Evolutionary conservation across 495 filamentous ascomycete genomes (phyloP).

Genomic region (Coniosporium apollinis): DNA sequence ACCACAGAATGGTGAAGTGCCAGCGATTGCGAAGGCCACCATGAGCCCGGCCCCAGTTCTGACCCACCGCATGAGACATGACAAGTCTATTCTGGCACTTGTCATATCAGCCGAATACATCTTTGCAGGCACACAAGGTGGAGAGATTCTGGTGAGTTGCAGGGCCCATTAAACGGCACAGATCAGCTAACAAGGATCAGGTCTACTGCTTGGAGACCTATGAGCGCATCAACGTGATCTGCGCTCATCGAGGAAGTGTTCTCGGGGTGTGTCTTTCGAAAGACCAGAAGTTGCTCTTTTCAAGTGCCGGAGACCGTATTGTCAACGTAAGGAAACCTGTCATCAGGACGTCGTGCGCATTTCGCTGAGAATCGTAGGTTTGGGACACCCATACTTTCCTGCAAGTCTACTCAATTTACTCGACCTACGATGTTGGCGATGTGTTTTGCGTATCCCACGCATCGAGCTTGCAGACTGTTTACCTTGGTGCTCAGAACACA

Average conservation of each 20-base stretch:
- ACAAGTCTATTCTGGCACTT: conserved; percentile 55
- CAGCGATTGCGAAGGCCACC: too few species aligned
- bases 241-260: conserved; percentile 80
- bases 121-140: conserved; percentile 83
- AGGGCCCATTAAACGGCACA: background rate
- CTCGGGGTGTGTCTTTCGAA: conserved; percentile 65
- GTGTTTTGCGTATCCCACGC: conserved; percentile 89
- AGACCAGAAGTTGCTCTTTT: conserved; percentile 65
- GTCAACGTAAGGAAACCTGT: conserved; percentile 51
- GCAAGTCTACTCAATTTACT: conserved; percentile 78
- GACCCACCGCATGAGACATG: conserved; percentile 51
- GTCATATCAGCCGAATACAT: conserved; percentile 44
- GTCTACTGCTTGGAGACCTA: conserved; percentile 80
- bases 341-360: background rate
- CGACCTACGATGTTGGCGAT: conserved; percentile 86
- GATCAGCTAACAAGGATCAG: conserved; percentile 15
- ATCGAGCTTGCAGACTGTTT: conserved; percentile 56
- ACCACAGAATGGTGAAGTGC: too few species aligned
- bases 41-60: conserved; percentile 41
- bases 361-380: conserved; percentile 26
- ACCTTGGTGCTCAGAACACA: conserved; percentile 88
- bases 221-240: conserved; percentile 54
- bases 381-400: conserved; percentile 45
- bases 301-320: conserved; percentile 83
- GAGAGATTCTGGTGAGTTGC: conserved; percentile 59